phyloP scores from a whole-genome alignment of 1,139 yeast species.

The Pichia sp. region DNA sequence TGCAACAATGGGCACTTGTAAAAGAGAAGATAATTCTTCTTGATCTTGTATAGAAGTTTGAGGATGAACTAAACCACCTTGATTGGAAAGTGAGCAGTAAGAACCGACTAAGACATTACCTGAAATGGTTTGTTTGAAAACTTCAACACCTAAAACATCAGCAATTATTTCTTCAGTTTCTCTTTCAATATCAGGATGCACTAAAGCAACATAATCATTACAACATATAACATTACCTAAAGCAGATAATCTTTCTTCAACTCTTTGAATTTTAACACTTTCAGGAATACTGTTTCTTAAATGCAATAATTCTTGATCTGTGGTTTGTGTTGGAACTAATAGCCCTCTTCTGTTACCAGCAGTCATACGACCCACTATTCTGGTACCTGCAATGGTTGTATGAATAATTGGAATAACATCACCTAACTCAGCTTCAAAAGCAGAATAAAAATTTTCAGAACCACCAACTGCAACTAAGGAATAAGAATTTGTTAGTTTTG shows the following conservation, averaged over 20 bases:
- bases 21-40: constrained; percentile 90
- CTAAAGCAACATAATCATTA: constrained; percentile 97
- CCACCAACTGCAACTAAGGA: constrained; percentile 97
- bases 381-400: constrained; percentile 95
- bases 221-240: constrained; percentile 97
- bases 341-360: constrained; percentile 98
- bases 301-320: constrained; percentile 99
- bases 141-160: constrained; percentile 98
- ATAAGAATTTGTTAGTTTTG: constrained; percentile 94
- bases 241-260: constrained; percentile 94
- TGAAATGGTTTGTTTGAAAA: constrained; percentile 97
- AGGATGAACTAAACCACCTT: constrained; percentile 98
- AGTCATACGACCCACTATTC: constrained; percentile 97
- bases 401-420: constrained; percentile 95
- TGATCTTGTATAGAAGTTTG: constrained; percentile 96
- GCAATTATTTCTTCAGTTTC: constrained; percentile 98
- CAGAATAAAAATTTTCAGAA: constrained; percentile 94
- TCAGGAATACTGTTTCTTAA: constrained; percentile 97
- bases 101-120: constrained; percentile 97
- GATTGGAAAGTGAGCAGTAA: constrained; percentile 89
- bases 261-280: constrained; percentile 90
- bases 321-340: constrained; percentile 93
- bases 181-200: constrained; percentile 98
- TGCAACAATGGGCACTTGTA: constrained; percentile 97
- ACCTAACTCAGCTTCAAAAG: constrained; percentile 95